Base-by-base conservation (phyloP, 2,329 filamentous ascomycete species). In the Monosporascus sp. region DNA sequence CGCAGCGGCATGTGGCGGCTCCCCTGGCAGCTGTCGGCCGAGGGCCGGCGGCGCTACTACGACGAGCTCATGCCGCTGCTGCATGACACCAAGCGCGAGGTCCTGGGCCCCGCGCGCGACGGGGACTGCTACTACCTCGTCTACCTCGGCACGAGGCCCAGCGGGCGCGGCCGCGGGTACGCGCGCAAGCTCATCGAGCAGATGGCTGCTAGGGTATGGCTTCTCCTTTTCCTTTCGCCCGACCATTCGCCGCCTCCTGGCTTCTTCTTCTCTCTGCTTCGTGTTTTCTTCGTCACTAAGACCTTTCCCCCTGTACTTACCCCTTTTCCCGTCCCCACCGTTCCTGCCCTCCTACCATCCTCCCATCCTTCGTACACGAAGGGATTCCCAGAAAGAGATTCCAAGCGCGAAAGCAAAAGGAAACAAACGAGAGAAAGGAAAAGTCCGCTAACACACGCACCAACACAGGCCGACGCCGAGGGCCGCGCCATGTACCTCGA, bases 1-100 rank as follows among this genome's bases (percentile, higher is more conserved):
- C 85, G 88, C 58, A 87, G 81, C 65, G 89, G 89, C 55, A 81
- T 90, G 75, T 92, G 88, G 88, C 79, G 86, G 57, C 79, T 93
- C 56, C 81, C 82, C 70, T 93, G 84, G 72, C 82, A 86, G 67
- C 83, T 94, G 56, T 86, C 87, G 11, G 64, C 76, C 51, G 88
- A 92, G 75, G 87, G 88, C 57, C 82, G 80, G 60, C 78, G 75
- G 60, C 87, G 90, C 58, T 91, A 90, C 79, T 91, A 89, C 71
- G 72, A 77, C 57, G 89, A 94, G 70, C 84, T 93, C 70, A 70
- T 91, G 47, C 88, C 89, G 17, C 77, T 90, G 46, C 79, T 94
- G 58, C 83, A 89, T 70, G 74, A 84, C 60, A 86, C 86, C 64
- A 92, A 92, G 75, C 73, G 77, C 55, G 77, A 82, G 56, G 78